These are phyloP conservation scores for Alisma plantagoaquatica DNA, from an alignment of 106 monocot genomes.

Conservation along the genomic window DNA sequence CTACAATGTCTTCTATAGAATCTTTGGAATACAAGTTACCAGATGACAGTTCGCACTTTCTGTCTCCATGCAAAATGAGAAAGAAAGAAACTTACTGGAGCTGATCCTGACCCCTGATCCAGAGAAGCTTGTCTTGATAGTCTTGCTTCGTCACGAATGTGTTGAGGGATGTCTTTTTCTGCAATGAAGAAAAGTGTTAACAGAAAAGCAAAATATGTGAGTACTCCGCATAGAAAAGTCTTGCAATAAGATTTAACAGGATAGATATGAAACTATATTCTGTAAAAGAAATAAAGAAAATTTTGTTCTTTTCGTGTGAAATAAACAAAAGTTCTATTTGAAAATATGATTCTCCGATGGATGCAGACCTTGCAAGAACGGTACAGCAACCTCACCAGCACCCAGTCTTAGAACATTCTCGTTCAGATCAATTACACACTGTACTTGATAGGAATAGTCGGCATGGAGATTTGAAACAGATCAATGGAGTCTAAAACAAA, in stretches of 20 bases:
- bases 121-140: conserved; percentile 34
- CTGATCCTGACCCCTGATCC: conserved; percentile 39
- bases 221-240: no score
- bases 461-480: no score
- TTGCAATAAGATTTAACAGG: no score
- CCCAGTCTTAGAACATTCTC: conserved; percentile 88
- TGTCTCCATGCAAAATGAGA: no score
- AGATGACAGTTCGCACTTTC: no score
- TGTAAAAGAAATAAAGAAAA: background rate
- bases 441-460: conserved; percentile 1
- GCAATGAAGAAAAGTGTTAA: conserved; percentile 16
- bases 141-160: conserved; percentile 59
- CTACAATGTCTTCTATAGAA: no score
- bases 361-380: conserved; percentile 71
- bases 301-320: background rate
- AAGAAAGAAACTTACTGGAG: conserved; percentile 50
- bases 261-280: background rate
- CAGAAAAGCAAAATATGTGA: no score
- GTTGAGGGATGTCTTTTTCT: conserved; percentile 85
- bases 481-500: no score
- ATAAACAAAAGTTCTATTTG: conserved; percentile 5
- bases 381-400: conserved; percentile 88
- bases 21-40: no score
- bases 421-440: conserved; percentile 92
- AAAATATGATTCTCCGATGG: background rate